Evolutionary conservation across 208 protist species (phyloP).

Genomic region (Trypanosoma cruzi): DNA sequence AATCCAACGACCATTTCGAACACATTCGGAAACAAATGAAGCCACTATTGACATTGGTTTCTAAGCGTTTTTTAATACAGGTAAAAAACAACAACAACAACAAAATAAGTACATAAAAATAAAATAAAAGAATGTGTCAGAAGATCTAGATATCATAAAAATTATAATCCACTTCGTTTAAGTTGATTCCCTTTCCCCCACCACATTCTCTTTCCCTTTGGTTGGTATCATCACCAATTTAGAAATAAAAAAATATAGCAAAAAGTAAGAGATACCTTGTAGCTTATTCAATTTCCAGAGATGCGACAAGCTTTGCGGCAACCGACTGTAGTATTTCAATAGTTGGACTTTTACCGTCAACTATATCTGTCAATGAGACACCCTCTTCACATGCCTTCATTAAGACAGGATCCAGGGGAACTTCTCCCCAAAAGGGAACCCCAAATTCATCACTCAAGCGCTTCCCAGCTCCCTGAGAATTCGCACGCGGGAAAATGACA

Average conservation of each 20-base stretch:
- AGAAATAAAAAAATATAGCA: background rate
- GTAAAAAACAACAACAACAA: too few species aligned
- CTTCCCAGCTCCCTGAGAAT: constrained; percentile 61
- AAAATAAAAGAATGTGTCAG: background rate
- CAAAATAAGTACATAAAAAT: constrained; percentile 4
- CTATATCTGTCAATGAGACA: constrained; percentile 54
- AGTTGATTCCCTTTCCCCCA: background rate
- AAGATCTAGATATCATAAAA: background rate
- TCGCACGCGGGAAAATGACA: constrained; percentile 88
- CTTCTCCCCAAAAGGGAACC: constrained; percentile 83
- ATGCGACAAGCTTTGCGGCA: constrained; percentile 41
- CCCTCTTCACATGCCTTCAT: constrained; percentile 94
- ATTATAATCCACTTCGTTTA: background rate
- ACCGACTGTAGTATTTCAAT: constrained; percentile 48
- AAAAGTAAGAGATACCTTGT: background rate
- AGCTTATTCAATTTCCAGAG: constrained; percentile 34
- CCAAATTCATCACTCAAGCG: constrained; percentile 82
- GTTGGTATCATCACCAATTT: background rate
- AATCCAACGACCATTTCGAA: constrained; percentile 57
- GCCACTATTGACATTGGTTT: constrained; percentile 56
- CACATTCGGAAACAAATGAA: constrained; percentile 71
- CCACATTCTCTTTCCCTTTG: background rate
- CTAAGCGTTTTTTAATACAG: background rate
- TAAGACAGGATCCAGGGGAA: constrained; percentile 91
- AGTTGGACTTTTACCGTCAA: constrained; percentile 43